Evolutionary conservation across 108 stramenopile species (phyloP).

Genomic region (Fragilariopsis cylindrus): DNA sequence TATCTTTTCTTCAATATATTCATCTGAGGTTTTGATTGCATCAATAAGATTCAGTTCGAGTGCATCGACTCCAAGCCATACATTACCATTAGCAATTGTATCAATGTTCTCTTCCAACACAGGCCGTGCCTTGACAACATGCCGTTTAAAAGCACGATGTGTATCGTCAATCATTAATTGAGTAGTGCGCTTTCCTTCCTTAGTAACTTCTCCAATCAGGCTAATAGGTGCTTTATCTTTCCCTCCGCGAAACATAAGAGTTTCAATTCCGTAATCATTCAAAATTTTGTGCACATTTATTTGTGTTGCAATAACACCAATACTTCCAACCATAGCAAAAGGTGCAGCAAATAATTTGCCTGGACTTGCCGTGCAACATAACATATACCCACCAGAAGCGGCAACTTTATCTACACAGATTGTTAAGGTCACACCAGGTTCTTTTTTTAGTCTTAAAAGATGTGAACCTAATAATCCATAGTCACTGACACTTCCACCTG

Average conservation of each 20-base stretch:
- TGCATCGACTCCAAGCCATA: conserved; percentile 78
- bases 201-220: conserved; percentile 73
- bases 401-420: conserved; percentile 69
- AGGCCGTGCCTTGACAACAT: conserved; percentile 64
- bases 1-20: conserved; percentile 69
- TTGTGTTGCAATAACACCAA: conserved; percentile 76
- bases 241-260: conserved; percentile 73
- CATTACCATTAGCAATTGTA: conserved; percentile 67
- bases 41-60: conserved; percentile 70
- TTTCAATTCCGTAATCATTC: conserved; percentile 62
- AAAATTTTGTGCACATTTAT: conserved; percentile 70
- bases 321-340: conserved; percentile 78
- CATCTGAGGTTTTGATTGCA: conserved; percentile 72
- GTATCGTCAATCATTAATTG: conserved; percentile 75
- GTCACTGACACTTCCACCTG: conserved; percentile 71
- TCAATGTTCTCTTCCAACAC: conserved; percentile 51
- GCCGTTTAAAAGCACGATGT: conserved; percentile 72
- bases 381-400: conserved; percentile 82
- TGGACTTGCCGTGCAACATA: conserved; percentile 71
- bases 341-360: conserved; percentile 74
- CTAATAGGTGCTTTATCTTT: conserved; percentile 80
- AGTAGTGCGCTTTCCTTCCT: conserved; percentile 62
- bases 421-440: conserved; percentile 65
- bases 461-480: conserved; percentile 79
- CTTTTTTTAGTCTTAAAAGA: conserved; percentile 58